These are phyloP conservation scores for Platanthera zijinensis DNA, from an alignment of 106 monocot species.

Conservation along the genomic window DNA sequence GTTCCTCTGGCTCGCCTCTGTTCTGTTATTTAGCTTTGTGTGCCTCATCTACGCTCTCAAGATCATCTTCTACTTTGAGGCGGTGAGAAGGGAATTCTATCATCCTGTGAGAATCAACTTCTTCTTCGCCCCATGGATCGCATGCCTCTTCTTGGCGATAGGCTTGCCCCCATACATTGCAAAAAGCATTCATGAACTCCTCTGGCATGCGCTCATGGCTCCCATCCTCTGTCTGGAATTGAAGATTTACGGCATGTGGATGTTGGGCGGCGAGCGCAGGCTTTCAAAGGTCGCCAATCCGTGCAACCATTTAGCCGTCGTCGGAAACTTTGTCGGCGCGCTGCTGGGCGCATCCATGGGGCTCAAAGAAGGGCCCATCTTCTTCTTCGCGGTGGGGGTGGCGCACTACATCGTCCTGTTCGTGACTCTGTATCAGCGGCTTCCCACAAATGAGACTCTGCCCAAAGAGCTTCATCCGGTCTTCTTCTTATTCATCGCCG, in stretches of 20 bases:
- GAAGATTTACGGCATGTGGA: constrained; percentile 21
- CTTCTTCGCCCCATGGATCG: constrained; percentile 30
- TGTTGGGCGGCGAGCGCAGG: constrained; percentile 11
- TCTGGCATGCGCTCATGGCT: constrained; percentile 15
- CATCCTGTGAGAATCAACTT: constrained; percentile 23
- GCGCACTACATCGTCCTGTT: constrained; percentile 17
- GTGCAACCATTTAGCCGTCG: constrained; percentile 1
- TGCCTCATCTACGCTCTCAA: constrained; percentile 14
- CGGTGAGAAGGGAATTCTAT: constrained; percentile 16
- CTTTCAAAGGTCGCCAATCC: constrained; percentile 16
- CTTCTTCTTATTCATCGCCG: constrained; percentile 6
- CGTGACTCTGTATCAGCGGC: constrained; percentile 21
- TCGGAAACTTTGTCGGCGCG: constrained; percentile 5
- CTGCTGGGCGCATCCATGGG: neutral
- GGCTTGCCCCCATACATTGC: constrained; percentile 13
- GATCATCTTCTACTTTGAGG: constrained; percentile 23
- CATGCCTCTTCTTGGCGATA: constrained; percentile 18
- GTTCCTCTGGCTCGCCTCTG: constrained; percentile 19
- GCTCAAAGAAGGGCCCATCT: constrained; percentile 8
- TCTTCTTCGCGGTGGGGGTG: constrained; percentile 19
- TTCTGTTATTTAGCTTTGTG: constrained; percentile 2
- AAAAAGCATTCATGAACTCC: neutral
- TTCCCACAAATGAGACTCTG: constrained; percentile 14
- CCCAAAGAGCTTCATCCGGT: constrained; percentile 27
- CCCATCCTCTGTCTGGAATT: constrained; percentile 19